A percentile compares a stretch with the other conserved stretches of the same genome.
phyloP scores from a whole-genome alignment of 1,139 yeast species.

The Debaryomyces singareniensis region DNA sequence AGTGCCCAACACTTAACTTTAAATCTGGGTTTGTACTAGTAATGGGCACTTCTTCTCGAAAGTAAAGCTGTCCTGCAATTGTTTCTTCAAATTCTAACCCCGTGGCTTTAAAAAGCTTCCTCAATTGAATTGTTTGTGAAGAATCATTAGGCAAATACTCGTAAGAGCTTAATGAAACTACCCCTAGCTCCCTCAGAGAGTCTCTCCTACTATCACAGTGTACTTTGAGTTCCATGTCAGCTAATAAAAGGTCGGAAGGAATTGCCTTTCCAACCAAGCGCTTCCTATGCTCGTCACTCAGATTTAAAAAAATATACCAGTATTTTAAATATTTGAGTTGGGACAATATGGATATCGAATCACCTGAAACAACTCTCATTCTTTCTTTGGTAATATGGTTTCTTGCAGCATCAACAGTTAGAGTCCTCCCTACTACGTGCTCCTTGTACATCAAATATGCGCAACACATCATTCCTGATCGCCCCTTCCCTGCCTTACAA shows the following conservation, averaged over 20 bases:
- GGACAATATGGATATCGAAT: slow-evolving; percentile 67
- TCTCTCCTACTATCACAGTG: slow-evolving; percentile 1
- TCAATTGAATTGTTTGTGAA: too few species aligned
- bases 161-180: background rate
- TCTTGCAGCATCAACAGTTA: slow-evolving; percentile 41
- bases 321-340: slow-evolving; percentile 66
- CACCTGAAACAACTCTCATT: slow-evolving; percentile 51
- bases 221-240: too few species aligned
- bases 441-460: slow-evolving; percentile 56
- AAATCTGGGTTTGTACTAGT: too few species aligned
- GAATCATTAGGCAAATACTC: too few species aligned
- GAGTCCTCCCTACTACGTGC: slow-evolving; percentile 2
- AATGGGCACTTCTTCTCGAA: slow-evolving; percentile 1
- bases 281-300: slow-evolving; percentile 3
- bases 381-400: slow-evolving; percentile 49
- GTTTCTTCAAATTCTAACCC: slow-evolving; percentile 2
- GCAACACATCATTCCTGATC: slow-evolving; percentile 75
- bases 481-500: slow-evolving; percentile 89
- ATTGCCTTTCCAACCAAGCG: slow-evolving; percentile 2
- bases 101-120: slow-evolving; percentile 3
- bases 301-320: slow-evolving; percentile 32
- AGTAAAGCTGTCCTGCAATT: slow-evolving; percentile 2
- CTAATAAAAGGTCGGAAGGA: too few species aligned
- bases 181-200: background rate
- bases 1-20: slow-evolving; percentile 9